Evolutionary conservation across 345 rosid species (phyloP).

Genomic region (Murraya paniculata): DNA sequence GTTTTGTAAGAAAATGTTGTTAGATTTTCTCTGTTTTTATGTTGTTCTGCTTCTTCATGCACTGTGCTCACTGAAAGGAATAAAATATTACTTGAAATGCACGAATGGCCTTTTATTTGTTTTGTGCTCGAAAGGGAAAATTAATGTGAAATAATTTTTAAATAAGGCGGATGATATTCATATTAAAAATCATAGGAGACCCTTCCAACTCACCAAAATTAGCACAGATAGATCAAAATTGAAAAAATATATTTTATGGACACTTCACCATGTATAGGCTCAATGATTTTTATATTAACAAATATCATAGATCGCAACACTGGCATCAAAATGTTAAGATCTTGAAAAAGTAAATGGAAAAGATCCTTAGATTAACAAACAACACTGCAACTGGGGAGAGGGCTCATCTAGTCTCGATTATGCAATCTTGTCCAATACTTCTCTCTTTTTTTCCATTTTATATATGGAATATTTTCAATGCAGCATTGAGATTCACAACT

Average conservation of each 20-base stretch:
- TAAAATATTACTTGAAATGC: too few relatives aligned
- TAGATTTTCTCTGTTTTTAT: neutral
- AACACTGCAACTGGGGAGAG: neutral
- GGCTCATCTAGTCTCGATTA: neutral
- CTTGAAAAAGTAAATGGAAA: constrained; percentile 1
- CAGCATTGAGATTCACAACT: too few relatives aligned
- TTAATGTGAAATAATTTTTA: too few relatives aligned
- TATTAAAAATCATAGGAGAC: too few relatives aligned
- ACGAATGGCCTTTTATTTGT: too few relatives aligned
- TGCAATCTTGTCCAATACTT: neutral
- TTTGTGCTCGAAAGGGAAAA: too few relatives aligned
- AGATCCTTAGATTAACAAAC: neutral
- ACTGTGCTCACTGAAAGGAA: neutral
- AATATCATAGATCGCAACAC: constrained; percentile 6
- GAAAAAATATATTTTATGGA: neutral
- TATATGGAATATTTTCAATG: too few relatives aligned
- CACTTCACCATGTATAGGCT: neutral
- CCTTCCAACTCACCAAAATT: neutral
- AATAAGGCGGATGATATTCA: too few relatives aligned
- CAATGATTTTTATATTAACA: constrained; percentile 7
- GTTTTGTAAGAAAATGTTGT: neutral
- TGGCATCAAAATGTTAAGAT: constrained; percentile 13
- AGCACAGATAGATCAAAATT: neutral
- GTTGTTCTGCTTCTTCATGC: neutral
- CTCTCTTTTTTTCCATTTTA: neutral